These are phyloP conservation scores for Xylariaceae sp. DNA, from an alignment of 2,329 filamentous ascomycete genomes.

Conservation along the genomic window DNA sequence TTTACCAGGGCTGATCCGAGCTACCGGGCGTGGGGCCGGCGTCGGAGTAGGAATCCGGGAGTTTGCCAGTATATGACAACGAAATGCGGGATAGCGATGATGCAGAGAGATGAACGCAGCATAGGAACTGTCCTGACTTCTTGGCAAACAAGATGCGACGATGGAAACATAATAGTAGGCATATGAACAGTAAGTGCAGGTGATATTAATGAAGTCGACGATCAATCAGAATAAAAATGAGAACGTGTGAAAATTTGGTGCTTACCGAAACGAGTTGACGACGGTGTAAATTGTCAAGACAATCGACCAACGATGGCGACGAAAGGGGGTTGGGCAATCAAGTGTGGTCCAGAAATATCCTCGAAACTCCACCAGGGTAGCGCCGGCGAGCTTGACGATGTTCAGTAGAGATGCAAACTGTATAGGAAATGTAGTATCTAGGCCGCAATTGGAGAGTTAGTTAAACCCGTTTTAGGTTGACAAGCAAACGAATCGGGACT, in stretches of 20 bases:
- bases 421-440: constrained; percentile 1
- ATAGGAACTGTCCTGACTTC: background rate
- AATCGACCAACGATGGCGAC: background rate
- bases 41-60: constrained; percentile 5
- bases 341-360: constrained; percentile 7
- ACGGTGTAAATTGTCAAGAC: background rate
- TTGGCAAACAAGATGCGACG: background rate
- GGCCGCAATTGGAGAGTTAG: constrained; percentile 16
- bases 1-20: constrained; percentile 3
- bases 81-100: background rate
- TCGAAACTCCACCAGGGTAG: constrained; percentile 20
- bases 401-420: constrained; percentile 22
- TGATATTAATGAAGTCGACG: background rate
- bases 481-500: constrained; percentile 23
- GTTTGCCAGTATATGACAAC: background rate
- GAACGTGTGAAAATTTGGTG: background rate
- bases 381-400: constrained; percentile 25
- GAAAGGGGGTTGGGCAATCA: background rate
- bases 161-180: background rate
- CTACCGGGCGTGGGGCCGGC: constrained; percentile 13
- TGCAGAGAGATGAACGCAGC: background rate
- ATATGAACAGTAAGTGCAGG: background rate
- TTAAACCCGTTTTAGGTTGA: constrained; percentile 21
- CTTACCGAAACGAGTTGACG: constrained; percentile 3
- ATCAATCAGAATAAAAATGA: background rate